Percentiles rank a stretch among this genome's conserved stretches.
Conservation (phyloP, 441 rosid genomes). For the Bocquillonia castaneifolia region DNA sequence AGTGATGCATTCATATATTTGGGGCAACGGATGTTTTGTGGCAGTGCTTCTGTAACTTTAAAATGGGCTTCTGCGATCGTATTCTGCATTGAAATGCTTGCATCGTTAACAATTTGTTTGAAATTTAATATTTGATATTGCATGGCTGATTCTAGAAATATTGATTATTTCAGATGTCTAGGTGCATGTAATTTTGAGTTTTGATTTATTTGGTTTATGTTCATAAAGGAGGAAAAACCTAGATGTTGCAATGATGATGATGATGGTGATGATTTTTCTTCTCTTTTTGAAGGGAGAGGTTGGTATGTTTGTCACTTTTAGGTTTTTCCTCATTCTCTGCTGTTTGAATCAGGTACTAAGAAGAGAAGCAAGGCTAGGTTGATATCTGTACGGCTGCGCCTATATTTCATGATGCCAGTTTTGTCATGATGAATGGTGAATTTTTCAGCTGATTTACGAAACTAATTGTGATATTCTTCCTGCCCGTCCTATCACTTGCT, state of each 20-base stretch:
- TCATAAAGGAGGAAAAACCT: neutral
- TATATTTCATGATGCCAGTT: neutral
- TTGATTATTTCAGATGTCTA: neutral
- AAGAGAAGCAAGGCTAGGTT: constrained; percentile 65
- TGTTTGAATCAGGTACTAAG: constrained; percentile 41
- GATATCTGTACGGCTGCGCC: constrained; percentile 21
- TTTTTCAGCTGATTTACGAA: constrained; percentile 11
- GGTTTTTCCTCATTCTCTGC: neutral
- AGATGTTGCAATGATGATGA: neutral
- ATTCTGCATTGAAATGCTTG: neutral
- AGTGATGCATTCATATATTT: neutral
- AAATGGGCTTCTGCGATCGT: neutral
- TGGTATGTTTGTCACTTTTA: too few relatives aligned
- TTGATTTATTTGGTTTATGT: neutral
- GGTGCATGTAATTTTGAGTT: too few relatives aligned
- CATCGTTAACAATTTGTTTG: neutral
- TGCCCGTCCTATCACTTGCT: neutral
- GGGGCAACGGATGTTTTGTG: too few relatives aligned
- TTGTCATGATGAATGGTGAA: neutral
- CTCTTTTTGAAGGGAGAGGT: too few relatives aligned
- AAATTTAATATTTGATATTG: neutral
- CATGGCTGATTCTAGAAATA: neutral
- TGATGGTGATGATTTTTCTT: neutral
- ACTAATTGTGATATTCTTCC: constrained; percentile 6
- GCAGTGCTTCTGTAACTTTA: neutral